Evolutionary conservation across 129 eudicot genomes (phyloP).

Genomic region (Pittosporum tobira): DNA sequence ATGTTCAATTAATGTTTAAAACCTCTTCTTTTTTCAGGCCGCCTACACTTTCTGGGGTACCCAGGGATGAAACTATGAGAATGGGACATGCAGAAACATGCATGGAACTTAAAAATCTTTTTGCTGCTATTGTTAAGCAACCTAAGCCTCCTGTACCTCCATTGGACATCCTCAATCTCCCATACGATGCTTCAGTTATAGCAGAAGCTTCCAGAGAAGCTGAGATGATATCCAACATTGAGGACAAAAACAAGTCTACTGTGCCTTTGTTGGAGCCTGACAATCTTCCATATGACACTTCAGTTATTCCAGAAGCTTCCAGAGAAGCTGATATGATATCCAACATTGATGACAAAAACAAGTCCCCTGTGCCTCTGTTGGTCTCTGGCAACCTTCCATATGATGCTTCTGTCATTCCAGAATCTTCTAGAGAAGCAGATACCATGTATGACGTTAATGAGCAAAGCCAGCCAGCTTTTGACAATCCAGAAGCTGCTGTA

Average conservation of each 20-base stretch:
- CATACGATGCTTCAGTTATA: slow-evolving; percentile 12
- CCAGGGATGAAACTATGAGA: slow-evolving; percentile 75
- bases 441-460: slow-evolving; percentile 15
- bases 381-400: slow-evolving; percentile 12
- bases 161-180: slow-evolving; percentile 21
- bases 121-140: slow-evolving; percentile 77
- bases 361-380: no score
- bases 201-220: slow-evolving; percentile 18
- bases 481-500: slow-evolving; percentile 20
- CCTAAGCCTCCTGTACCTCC: slow-evolving; percentile 54
- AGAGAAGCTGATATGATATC: slow-evolving; percentile 10
- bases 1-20: not conserved
- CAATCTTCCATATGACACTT: slow-evolving; percentile 1
- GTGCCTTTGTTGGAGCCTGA: slow-evolving; percentile 4
- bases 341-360: slow-evolving; percentile 11
- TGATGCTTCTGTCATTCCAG: slow-evolving; percentile 24
- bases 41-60: slow-evolving; percentile 90
- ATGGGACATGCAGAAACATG: slow-evolving; percentile 65
- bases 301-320: slow-evolving; percentile 10
- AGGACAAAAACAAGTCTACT: slow-evolving; percentile 1
- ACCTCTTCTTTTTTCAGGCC: slow-evolving; percentile 36
- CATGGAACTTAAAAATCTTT: slow-evolving; percentile 57
- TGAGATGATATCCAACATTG: slow-evolving; percentile 1
- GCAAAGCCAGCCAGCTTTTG: slow-evolving; percentile 19
- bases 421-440: slow-evolving; percentile 18